Evolutionary conservation across 768 basidiomycete species (phyloP), one percentile per base, ranked within the genome.

Genomic region (Punctularia strigosozonata): DNA sequence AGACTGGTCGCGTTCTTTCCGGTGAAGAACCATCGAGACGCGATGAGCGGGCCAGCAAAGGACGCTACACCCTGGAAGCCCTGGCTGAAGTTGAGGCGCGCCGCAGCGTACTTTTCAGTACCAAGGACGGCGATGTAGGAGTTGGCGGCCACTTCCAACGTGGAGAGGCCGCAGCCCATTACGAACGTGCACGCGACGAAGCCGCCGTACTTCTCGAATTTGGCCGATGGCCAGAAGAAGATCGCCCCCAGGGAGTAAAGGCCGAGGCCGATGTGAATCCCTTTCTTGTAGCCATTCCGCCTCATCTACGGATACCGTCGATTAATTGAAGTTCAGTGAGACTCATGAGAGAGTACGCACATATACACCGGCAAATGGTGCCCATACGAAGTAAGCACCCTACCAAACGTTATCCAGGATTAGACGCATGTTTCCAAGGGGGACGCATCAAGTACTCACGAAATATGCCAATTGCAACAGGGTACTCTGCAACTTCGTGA

Each of bases 201-300:
- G 17, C 80, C 81, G 22, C 73, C 75, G 42, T 80, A 85, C 48
- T 68, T 74, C 38, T 62, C 61, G 51, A 66, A 83, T 48, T 68
- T 73, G 25, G 81, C 80, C 30, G 76, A 78, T 14, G 80, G 79
- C 82, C 81, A 84, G 64, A 83, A 85, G 56, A 82, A 76, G 44
- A 85, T 66, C 18, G 81, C 82, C 36, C 83, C 81, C 22, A 74
- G 59, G 10, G 76, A 76, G 47, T 78, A 79, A 5, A 77, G 53
- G 6, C 62, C 58, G 31, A 79, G 62, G 6, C 77, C 77, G 21
- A 80, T 49, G 50, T 79, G 75, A 41, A 80, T 78, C 6, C 77
- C 77, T 59, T 65, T 73, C 67, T 82, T 83, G 64, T 85, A 85
- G 25, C 79, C 79, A 35, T 67, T 63, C 43, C 67, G 65, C 44